phyloP scores from a whole-genome alignment of 371 early-diverging fungal genomes.

The Rhizopus delemar region DNA sequence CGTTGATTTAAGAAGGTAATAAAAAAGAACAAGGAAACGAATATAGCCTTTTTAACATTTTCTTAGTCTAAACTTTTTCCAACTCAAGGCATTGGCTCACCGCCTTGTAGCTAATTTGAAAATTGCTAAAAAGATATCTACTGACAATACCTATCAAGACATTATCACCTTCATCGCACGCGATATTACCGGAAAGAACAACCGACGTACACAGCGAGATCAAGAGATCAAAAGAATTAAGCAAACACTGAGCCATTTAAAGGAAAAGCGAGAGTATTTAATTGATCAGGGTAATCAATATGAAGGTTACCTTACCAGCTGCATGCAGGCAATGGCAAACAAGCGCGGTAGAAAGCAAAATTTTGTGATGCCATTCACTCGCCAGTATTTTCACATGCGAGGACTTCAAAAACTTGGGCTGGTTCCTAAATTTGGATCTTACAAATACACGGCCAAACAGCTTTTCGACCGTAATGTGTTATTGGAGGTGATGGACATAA shows the following conservation, averaged over 20 bases:
- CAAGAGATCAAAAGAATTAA: constrained; percentile 73
- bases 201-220: constrained; percentile 76
- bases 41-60: not conserved
- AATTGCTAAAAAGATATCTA: constrained; percentile 38
- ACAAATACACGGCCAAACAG: constrained; percentile 93
- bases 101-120: constrained; percentile 38
- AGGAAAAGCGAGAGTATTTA: constrained; percentile 81
- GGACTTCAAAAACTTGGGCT: constrained; percentile 83
- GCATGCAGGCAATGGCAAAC: constrained; percentile 81
- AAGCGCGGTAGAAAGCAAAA: constrained; percentile 77
- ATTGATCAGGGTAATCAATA: constrained; percentile 84
- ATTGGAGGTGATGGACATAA: constrained; percentile 76
- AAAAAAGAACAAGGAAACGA: not conserved
- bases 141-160: constrained; percentile 71
- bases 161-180: constrained; percentile 89
- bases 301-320: constrained; percentile 85
- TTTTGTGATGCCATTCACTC: constrained; percentile 80
- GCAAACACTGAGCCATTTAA: constrained; percentile 78
- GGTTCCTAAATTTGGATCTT: constrained; percentile 96
- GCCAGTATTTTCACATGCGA: constrained; percentile 91
- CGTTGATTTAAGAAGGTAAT: constrained; percentile 43
- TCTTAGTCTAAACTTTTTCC: constrained; percentile 35
- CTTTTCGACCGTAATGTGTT: constrained; percentile 92
- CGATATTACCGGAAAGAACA: constrained; percentile 92
- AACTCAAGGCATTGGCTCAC: constrained; percentile 38